Conservation (phyloP, 768 basidiomycete species). For the Boletus speciosus region DNA sequence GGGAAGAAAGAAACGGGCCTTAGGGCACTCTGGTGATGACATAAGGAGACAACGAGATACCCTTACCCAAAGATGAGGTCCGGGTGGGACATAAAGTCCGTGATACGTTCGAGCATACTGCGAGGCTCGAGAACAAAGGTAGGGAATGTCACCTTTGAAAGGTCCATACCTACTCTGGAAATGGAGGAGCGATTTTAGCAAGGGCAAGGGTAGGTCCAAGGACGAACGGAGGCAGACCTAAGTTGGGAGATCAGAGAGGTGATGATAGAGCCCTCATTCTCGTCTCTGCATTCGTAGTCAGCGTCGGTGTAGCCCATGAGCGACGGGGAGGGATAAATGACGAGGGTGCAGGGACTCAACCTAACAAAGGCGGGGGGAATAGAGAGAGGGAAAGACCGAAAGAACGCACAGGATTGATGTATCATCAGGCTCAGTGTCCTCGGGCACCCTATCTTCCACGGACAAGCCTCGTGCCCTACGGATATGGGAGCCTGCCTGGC, state of each 20-base stretch:
- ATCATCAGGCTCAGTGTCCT: constrained; percentile 85
- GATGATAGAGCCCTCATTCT: constrained; percentile 91
- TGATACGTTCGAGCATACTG: constrained; percentile 97
- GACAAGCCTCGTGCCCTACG: constrained; percentile 65
- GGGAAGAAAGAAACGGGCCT: constrained; percentile 11
- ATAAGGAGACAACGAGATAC: constrained; percentile 7
- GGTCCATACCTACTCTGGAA: constrained; percentile 90
- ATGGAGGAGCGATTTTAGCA: constrained; percentile 9
- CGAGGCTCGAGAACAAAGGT: constrained; percentile 96
- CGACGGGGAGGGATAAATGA: background rate
- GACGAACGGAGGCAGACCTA: constrained; percentile 43
- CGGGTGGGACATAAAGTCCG: constrained; percentile 98
- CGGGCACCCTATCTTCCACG: constrained; percentile 68
- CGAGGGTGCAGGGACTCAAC: constrained; percentile 3
- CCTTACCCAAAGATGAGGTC: constrained; percentile 93
- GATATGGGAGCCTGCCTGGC: constrained; percentile 60
- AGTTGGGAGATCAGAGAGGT: constrained; percentile 85
- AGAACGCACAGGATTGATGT: constrained; percentile 78
- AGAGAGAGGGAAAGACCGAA: constrained; percentile 16
- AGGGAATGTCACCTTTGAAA: constrained; percentile 89
- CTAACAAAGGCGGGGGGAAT: constrained; percentile 30
- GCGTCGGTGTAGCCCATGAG: constrained; percentile 32
- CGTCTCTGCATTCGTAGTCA: constrained; percentile 61
- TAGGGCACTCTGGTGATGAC: constrained; percentile 20
- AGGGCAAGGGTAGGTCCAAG: background rate